Conservation (phyloP, 1,139 yeast genomes). For the Yamadazyma triangularis region DNA sequence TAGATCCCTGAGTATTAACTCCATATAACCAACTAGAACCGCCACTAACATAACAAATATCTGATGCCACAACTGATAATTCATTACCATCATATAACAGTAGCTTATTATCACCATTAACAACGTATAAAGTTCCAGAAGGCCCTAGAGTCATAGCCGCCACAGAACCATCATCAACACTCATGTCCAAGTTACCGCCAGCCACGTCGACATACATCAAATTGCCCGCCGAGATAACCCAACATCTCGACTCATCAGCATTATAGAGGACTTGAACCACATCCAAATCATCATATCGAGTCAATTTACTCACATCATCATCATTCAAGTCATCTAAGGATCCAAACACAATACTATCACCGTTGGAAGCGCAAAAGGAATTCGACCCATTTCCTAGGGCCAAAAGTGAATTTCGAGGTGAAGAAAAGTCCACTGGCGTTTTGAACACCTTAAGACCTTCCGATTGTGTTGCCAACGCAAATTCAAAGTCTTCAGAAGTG, state of each 20-base stretch:
- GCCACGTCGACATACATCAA: slow-evolving; percentile 1
- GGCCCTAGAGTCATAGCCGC: too few relatives aligned
- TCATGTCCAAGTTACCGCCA: too few relatives aligned
- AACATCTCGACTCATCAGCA: slow-evolving; percentile 18
- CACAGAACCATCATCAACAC: slow-evolving; percentile 1
- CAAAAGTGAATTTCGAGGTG: slow-evolving; percentile 18
- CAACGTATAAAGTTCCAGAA: too few relatives aligned
- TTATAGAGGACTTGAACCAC: slow-evolving; percentile 25
- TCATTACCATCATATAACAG: too few relatives aligned
- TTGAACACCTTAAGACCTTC: slow-evolving; percentile 27
- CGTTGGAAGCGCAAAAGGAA: slow-evolving; percentile 31
- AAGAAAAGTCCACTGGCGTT: slow-evolving; percentile 19
- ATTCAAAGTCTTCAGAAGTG: slow-evolving; percentile 38
- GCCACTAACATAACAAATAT: too few relatives aligned
- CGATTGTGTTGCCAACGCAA: slow-evolving; percentile 22
- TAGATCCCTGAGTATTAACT: too few relatives aligned
- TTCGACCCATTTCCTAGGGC: slow-evolving; percentile 22
- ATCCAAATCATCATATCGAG: slow-evolving; percentile 6
- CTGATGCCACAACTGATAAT: too few relatives aligned
- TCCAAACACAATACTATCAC: slow-evolving; percentile 13
- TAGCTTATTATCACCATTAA: too few relatives aligned
- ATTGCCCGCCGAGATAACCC: slow-evolving; percentile 13
- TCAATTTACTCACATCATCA: slow-evolving; percentile 4
- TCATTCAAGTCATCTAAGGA: slow-evolving; percentile 6
- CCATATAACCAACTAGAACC: too few relatives aligned